Percentiles rank a stretch among this genome's conserved stretches.
These are phyloP conservation scores for Heterobasidion annosum DNA, from an alignment of 1,284 basidiomycete genomes.

Conservation along the genomic window DNA sequence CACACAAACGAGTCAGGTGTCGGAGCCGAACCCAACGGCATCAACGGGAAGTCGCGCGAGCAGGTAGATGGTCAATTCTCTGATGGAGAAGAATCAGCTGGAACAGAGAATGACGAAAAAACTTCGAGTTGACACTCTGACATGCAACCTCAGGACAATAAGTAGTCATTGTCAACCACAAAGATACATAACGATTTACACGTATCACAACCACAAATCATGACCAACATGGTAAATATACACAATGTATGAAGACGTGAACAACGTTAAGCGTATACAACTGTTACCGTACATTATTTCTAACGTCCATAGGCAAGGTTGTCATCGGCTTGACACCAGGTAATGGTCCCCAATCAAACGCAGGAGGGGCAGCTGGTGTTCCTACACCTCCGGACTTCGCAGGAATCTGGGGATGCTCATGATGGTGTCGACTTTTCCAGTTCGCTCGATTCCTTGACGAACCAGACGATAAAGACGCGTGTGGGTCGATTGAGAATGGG, in stretches of 20 bases:
- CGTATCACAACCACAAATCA: no score
- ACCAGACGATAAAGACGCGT: background rate
- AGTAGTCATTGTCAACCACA: no score
- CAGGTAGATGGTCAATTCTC: slow-evolving; percentile 15
- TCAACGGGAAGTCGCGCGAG: slow-evolving; percentile 2
- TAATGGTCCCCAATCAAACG: slow-evolving; percentile 61
- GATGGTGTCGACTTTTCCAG: slow-evolving; percentile 22
- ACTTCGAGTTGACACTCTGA: background rate
- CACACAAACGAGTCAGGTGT: slow-evolving; percentile 7
- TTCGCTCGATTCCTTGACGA: background rate
- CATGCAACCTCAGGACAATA: no score
- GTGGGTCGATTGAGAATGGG: background rate
- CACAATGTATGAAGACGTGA: no score
- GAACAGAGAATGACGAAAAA: slow-evolving; percentile 1
- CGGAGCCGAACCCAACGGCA: background rate
- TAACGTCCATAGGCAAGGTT: slow-evolving; percentile 6
- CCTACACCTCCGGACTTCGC: slow-evolving; percentile 23
- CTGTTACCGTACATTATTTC: background rate
- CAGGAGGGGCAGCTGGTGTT: slow-evolving; percentile 18
- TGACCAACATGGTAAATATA: no score
- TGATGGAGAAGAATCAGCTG: slow-evolving; percentile 12
- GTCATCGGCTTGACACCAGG: slow-evolving; percentile 21
- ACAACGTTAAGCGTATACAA: no score
- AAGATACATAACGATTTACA: no score
- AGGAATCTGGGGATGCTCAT: slow-evolving; percentile 32